phyloP scores from a whole-genome alignment of 2,329 filamentous ascomycete genomes.

The Ceratocystis alfenasii region DNA sequence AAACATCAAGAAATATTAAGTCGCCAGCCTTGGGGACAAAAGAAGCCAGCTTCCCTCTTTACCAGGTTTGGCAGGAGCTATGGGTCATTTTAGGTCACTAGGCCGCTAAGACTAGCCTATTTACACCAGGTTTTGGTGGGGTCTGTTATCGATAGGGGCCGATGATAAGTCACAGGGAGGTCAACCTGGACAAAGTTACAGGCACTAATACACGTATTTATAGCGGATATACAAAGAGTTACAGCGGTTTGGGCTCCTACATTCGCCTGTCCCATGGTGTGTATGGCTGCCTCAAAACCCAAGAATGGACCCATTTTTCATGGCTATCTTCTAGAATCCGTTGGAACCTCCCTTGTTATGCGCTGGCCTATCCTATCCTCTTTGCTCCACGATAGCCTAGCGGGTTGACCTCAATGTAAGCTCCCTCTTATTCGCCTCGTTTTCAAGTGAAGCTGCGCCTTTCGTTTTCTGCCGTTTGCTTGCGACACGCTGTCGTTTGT shows the following conservation, averaged over 20 bases:
- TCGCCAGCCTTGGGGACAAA: not conserved
- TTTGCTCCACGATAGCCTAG: not conserved
- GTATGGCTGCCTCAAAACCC: not conserved
- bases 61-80: conserved; percentile 6
- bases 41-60: conserved; percentile 11
- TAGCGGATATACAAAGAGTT: not conserved
- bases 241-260: not conserved
- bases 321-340: conserved; percentile 24
- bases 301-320: not conserved
- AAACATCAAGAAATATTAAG: not conserved
- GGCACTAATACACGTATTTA: not conserved
- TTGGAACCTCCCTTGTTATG: conserved; percentile 23
- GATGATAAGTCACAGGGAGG: not conserved
- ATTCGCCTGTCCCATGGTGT: too few relatives aligned
- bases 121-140: not conserved
- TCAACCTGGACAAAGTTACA: not conserved
- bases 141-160: not conserved
- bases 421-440: too few relatives aligned
- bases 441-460: too few relatives aligned
- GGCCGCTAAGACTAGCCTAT: not conserved
- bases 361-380: not conserved
- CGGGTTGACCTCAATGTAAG: not conserved
- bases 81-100: not conserved
- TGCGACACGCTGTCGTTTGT: not conserved
- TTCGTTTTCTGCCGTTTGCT: not conserved